A percentile compares a stretch with the other conserved stretches of the same genome.
phyloP scores from a whole-genome alignment of 2,329 filamentous ascomycete genomes.

The Colletotrichum aenigma region DNA sequence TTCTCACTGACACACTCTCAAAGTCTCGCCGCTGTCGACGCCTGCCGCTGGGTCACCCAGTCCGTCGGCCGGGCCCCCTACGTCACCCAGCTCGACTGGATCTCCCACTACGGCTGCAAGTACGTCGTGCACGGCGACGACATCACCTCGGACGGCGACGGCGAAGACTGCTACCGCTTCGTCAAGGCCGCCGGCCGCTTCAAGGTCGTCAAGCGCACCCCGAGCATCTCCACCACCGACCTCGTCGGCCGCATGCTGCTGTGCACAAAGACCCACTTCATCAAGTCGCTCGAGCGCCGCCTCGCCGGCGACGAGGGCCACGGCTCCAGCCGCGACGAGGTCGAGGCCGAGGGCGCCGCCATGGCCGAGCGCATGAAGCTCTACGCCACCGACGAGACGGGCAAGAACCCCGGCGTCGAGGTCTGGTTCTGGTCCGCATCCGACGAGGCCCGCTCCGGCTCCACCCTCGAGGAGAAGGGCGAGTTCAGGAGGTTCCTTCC shows the following conservation, averaged over 20 bases:
- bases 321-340: conserved; percentile 69
- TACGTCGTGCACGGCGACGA: conserved; percentile 98
- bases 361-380: conserved; percentile 81
- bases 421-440: conserved; percentile 83
- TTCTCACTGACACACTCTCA: neutral
- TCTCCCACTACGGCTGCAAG: conserved; percentile 91
- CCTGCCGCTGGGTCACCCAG: conserved; percentile 91
- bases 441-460: conserved; percentile 47
- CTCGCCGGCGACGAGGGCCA: conserved; percentile 75
- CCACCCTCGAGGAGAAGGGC: conserved; percentile 63
- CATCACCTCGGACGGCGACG: conserved; percentile 91
- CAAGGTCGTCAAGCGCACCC: conserved; percentile 95
- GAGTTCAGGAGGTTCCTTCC: conserved; percentile 71
- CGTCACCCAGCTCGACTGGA: conserved; percentile 92
- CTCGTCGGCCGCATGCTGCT: conserved; percentile 97
- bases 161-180: conserved; percentile 96
- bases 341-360: conserved; percentile 63
- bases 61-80: conserved; percentile 89
- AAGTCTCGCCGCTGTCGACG: conserved; percentile 86
- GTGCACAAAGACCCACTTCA: conserved; percentile 93
- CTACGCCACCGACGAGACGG: conserved; percentile 88
- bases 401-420: conserved; percentile 76
- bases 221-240: conserved; percentile 95
- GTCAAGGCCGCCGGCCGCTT: conserved; percentile 94
- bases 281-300: conserved; percentile 74